These are phyloP conservation scores for Pneumocystis wakefieldiae DNA, from an alignment of 1,139 yeast species.

Conservation along the genomic window DNA sequence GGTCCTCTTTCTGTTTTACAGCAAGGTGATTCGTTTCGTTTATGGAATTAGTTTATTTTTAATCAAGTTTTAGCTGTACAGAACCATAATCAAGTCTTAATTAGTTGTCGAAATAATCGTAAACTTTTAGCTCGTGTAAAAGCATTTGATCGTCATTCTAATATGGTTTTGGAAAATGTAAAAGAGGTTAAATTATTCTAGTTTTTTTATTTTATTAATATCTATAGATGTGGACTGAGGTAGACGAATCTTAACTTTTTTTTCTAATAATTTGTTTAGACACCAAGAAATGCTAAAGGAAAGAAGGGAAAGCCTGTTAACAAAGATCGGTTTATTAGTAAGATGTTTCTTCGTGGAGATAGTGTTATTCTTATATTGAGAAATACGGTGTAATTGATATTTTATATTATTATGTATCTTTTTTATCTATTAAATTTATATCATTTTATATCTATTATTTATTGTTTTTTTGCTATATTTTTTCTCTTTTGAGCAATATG, in stretches of 20 bases:
- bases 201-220: neutral
- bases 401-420: neutral
- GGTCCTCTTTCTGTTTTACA: constrained; percentile 86
- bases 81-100: constrained; percentile 60
- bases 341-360: constrained; percentile 88
- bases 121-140: constrained; percentile 77
- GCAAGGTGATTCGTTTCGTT: constrained; percentile 21
- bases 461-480: neutral
- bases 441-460: neutral
- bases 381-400: constrained; percentile 15
- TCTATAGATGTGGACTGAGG: constrained; percentile 1
- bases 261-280: constrained; percentile 55
- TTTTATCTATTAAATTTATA: neutral
- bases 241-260: neutral
- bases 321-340: constrained; percentile 74
- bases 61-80: constrained; percentile 37
- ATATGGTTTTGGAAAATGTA: constrained; percentile 81
- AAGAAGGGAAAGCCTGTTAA: constrained; percentile 55
- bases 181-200: constrained; percentile 38
- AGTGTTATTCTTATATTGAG: constrained; percentile 75
- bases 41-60: neutral
- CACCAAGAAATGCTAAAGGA: constrained; percentile 47
- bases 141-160: constrained; percentile 93
- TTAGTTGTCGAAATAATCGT: constrained; percentile 85
- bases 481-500: neutral